Conservation (phyloP, 2,329 filamentous ascomycete species). For the Xylaria sp. region DNA sequence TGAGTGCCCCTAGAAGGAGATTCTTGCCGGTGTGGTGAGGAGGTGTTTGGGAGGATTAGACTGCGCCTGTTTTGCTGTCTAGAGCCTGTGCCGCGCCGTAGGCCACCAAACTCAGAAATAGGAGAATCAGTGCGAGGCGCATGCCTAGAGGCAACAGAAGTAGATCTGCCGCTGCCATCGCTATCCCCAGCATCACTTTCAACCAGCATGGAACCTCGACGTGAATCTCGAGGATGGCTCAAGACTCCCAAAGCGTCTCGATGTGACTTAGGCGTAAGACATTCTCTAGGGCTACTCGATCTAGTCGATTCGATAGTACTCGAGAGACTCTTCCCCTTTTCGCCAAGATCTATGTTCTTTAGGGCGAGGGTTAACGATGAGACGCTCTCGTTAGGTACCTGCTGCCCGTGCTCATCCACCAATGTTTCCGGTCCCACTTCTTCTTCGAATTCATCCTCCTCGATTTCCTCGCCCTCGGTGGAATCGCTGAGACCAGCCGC, state of each 20-base stretch:
- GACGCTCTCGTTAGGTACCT: constrained; percentile 68
- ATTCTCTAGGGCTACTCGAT: constrained; percentile 90
- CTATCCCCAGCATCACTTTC: constrained; percentile 89
- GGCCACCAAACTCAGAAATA: constrained; percentile 82
- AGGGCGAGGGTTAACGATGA: constrained; percentile 68
- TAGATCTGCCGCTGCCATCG: constrained; percentile 87
- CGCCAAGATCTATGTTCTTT: constrained; percentile 56
- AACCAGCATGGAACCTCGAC: constrained; percentile 80
- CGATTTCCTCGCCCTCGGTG: constrained; percentile 68
- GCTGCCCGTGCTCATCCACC: constrained; percentile 64
- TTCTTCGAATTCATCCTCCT: constrained; percentile 60
- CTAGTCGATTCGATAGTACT: constrained; percentile 79
- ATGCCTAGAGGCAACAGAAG: constrained; percentile 75
- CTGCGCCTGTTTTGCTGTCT: constrained; percentile 88
- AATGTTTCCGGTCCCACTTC: constrained; percentile 54
- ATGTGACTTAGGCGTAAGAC: constrained; percentile 89
- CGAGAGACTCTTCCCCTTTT: constrained; percentile 59
- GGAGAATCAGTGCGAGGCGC: constrained; percentile 86
- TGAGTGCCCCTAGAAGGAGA: constrained; percentile 82
- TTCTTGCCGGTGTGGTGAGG: constrained; percentile 85
- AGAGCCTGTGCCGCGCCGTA: constrained; percentile 80
- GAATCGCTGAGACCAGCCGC: constrained; percentile 88
- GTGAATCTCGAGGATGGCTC: constrained; percentile 70
- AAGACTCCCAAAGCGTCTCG: constrained; percentile 68
- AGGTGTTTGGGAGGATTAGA: constrained; percentile 80